These are phyloP conservation scores for Cinnamomum micranthum DNA, from an alignment of 164 flowering plant genomes.

Conservation along the genomic window DNA sequence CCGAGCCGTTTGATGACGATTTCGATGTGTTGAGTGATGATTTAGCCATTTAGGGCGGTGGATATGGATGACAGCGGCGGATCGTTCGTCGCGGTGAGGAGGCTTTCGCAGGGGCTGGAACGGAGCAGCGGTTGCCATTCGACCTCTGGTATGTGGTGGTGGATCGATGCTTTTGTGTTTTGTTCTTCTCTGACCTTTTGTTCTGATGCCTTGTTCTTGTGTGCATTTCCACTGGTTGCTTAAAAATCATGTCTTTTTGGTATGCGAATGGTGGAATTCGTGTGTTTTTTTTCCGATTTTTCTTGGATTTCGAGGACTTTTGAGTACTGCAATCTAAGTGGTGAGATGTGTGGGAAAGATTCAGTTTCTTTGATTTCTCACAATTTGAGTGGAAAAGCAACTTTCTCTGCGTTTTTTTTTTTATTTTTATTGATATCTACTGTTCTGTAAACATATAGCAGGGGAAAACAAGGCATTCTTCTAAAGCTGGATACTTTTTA, in stretches of 20 bases:
- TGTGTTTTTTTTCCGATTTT: background rate
- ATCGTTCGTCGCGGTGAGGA: constrained; percentile 23
- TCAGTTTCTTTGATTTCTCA: background rate
- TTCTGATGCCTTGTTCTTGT: background rate
- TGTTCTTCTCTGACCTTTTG: background rate
- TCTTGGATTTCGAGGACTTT: background rate
- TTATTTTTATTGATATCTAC: too few species aligned
- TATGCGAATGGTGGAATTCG: background rate
- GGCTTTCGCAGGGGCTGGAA: constrained; percentile 18
- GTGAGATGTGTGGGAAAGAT: background rate
- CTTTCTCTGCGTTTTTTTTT: too few species aligned
- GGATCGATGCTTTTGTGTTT: background rate
- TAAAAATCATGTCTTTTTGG: background rate
- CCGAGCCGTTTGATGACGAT: background rate
- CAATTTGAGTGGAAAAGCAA: too few species aligned
- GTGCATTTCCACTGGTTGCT: background rate
- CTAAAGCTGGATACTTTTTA: too few species aligned
- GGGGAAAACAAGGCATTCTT: too few species aligned
- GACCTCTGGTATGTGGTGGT: constrained; percentile 8
- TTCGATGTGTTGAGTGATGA: background rate
- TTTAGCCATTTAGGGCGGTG: background rate
- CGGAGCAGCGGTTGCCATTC: constrained; percentile 18
- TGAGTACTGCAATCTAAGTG: background rate
- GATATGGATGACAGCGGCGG: constrained; percentile 17
- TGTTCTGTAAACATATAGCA: too few species aligned